These are phyloP conservation scores for Ogataea dorogensis DNA, from an alignment of 805 yeast species.

Conservation along the genomic window DNA sequence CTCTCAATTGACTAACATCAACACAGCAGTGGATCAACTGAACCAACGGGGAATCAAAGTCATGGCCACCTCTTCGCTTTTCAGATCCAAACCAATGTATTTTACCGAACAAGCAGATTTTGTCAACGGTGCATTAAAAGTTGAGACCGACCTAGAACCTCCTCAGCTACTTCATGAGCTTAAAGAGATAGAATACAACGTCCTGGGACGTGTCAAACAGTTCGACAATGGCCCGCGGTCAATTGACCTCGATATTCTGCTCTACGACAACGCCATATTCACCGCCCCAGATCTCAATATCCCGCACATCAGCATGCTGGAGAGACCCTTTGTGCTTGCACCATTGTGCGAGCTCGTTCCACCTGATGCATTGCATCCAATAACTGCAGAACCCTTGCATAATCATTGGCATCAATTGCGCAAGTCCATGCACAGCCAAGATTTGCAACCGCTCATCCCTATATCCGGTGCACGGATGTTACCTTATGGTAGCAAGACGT, in stretches of 20 bases:
- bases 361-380: slow-evolving; percentile 71
- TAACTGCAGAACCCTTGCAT: slow-evolving; percentile 78
- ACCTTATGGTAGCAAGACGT: slow-evolving; percentile 42
- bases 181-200: slow-evolving; percentile 76
- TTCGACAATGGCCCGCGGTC: slow-evolving; percentile 91
- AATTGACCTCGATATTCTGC: slow-evolving; percentile 83
- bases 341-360: slow-evolving; percentile 83
- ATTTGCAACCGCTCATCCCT: slow-evolving; percentile 53
- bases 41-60: slow-evolving; percentile 43
- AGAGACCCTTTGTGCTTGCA: slow-evolving; percentile 83
- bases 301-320: slow-evolving; percentile 88
- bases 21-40: slow-evolving; percentile 50
- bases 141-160: slow-evolving; percentile 64
- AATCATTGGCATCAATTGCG: slow-evolving; percentile 55
- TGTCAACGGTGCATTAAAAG: slow-evolving; percentile 75
- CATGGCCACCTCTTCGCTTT: slow-evolving; percentile 68
- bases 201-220: slow-evolving; percentile 66
- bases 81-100: slow-evolving; percentile 93
- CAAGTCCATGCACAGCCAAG: slow-evolving; percentile 25
- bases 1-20: slow-evolving; percentile 60
- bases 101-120: slow-evolving; percentile 75
- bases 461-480: slow-evolving; percentile 14
- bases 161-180: slow-evolving; percentile 55
- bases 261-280: slow-evolving; percentile 60
- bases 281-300: slow-evolving; percentile 60